Evolutionary conservation across 495 filamentous ascomycete species (phyloP), one percentile per base, ranked within the genome.

Genomic region (Penicillium coffeae): DNA sequence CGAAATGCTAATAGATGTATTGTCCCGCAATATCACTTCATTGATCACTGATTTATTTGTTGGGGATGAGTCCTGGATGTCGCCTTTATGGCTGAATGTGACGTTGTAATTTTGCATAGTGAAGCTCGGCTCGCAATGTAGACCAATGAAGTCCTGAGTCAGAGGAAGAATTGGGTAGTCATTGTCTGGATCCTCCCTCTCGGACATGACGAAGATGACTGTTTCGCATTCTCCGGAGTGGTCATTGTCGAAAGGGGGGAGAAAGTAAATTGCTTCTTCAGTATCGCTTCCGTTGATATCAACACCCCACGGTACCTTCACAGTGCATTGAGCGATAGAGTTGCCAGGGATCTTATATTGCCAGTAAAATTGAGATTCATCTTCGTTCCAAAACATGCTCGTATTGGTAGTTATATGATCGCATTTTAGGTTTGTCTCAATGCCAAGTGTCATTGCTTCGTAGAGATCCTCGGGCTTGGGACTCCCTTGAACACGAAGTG

Each of bases 361-460:
- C 25, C 25, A 30, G 10, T 30, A 10, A 30, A 30, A 10, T 10
- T 30, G 25, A 30, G 5, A 4, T 30, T 30, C 25, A 5, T 4
- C 10, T 10, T 30, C 25, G 25, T 30, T 30, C 25, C 25, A 30
- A 10, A 30, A 30, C 10, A 30, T 5, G 25, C 25, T 30, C 25
- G 25, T 30, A 10, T 30, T 30, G 3, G 22, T 16, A 1, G 42
- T 7, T 10, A 16, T 15, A 35, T 25, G 33, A 35, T 20, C 9
- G 21, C 59, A 63, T 10, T 38, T 25, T 14, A 63, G 48, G 9
- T 53, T 18, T 2, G 44, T 39, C 0, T 56, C 56, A 19, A 63
- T 44, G 0, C 59, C 59, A 8, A 50, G 55, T n/a, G 51, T 54
- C 8, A n/a, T 21, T 19, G 56, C 21, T 2, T 41, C 50, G 41